phyloP scores from a whole-genome alignment of 371 early-diverging fungal genomes.

The Actinomortierella wolfii region DNA sequence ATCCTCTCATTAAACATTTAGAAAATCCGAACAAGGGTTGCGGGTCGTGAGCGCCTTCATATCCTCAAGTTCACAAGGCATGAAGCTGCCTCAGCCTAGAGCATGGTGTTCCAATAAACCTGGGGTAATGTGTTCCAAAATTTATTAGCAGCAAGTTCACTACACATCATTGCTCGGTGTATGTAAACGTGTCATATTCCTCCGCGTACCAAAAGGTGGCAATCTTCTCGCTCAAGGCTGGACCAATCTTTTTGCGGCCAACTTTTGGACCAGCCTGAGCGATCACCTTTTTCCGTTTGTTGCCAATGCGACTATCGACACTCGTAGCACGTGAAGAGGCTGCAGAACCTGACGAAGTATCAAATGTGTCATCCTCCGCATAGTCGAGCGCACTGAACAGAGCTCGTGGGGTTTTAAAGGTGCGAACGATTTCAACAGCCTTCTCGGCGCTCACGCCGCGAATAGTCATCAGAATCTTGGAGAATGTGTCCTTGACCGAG shows the following conservation, averaged over 20 bases:
- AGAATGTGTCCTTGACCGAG: slow-evolving; percentile 72
- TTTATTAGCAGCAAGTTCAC: no score
- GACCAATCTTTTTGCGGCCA: slow-evolving; percentile 56
- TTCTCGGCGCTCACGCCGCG: slow-evolving; percentile 85
- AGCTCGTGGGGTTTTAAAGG: slow-evolving; percentile 71
- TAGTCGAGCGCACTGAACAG: slow-evolving; percentile 52
- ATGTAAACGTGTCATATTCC: slow-evolving; percentile 13
- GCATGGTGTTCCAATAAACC: no score
- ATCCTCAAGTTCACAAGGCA: no score
- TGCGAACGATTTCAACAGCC: slow-evolving; percentile 68
- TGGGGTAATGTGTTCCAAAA: no score
- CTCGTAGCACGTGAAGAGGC: no score
- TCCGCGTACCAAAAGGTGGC: slow-evolving; percentile 63
- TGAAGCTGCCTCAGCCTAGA: no score
- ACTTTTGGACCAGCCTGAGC: slow-evolving; percentile 45
- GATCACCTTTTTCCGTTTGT: slow-evolving; percentile 36
- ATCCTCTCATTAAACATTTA: no score
- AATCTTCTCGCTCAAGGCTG: slow-evolving; percentile 54
- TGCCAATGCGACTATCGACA: no score
- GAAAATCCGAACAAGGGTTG: no score
- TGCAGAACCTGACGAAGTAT: no score
- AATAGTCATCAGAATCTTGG: slow-evolving; percentile 81
- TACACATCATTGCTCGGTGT: no score
- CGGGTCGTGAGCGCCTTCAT: no score
- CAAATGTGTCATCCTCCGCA: slow-evolving; percentile 20